phyloP scores from a whole-genome alignment of 129 eudicot species.

The Flaveria robusta region DNA sequence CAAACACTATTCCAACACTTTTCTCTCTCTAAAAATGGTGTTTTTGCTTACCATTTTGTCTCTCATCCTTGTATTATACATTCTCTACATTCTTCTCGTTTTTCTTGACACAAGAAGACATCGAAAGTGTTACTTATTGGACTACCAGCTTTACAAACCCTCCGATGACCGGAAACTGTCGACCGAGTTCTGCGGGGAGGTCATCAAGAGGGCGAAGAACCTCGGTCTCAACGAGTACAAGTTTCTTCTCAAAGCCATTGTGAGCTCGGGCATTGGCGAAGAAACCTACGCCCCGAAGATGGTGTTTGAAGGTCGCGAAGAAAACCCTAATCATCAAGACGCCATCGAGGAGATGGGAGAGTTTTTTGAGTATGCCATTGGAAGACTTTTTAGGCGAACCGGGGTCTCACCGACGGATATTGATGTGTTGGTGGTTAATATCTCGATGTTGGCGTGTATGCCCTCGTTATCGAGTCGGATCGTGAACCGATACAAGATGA shows the following conservation, averaged over 20 bases:
- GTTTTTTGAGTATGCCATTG: constrained; percentile 40
- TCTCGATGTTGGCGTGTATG: constrained; percentile 60
- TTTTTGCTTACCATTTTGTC: constrained; percentile 35
- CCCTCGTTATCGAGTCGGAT: constrained; percentile 70
- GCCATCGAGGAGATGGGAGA: constrained; percentile 48
- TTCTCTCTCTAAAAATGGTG: constrained; percentile 34
- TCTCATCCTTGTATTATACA: constrained; percentile 33
- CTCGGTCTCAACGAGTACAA: constrained; percentile 45
- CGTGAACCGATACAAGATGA: constrained; percentile 61
- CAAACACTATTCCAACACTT: constrained; percentile 12
- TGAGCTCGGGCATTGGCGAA: constrained; percentile 51
- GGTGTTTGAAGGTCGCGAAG: constrained; percentile 47
- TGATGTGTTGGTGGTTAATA: constrained; percentile 78
- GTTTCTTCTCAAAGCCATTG: constrained; percentile 45
- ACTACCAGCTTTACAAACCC: constrained; percentile 54
- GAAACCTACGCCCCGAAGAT: constrained; percentile 51
- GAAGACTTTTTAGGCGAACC: constrained; percentile 34
- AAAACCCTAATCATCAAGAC: constrained; percentile 35
- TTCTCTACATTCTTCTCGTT: constrained; percentile 34
- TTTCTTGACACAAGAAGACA: constrained; percentile 29
- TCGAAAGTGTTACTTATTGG: constrained; percentile 46
- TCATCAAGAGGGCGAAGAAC: constrained; percentile 38
- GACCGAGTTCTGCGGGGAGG: constrained; percentile 39
- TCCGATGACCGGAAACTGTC: constrained; percentile 40
- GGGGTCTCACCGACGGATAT: constrained; percentile 55